A percentile compares a stretch with the other conserved stretches of the same genome.
These are phyloP conservation scores for Chytriomyces confervae DNA, from an alignment of 192 early-diverging fungal species.

Conservation along the genomic window DNA sequence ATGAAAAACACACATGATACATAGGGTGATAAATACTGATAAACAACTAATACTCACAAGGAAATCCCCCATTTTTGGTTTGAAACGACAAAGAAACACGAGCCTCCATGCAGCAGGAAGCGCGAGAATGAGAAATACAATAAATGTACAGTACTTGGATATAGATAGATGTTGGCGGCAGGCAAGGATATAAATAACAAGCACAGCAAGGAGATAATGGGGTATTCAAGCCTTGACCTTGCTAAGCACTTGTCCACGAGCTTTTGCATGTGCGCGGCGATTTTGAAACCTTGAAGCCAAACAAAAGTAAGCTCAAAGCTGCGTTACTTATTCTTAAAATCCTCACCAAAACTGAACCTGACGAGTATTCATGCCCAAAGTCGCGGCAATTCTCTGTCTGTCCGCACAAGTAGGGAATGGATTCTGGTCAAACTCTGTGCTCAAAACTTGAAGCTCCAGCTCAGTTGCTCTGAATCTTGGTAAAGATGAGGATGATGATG, in stretches of 20 bases:
- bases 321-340: not conserved
- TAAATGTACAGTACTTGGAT: too few species aligned
- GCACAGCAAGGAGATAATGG: too few species aligned
- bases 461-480: conserved; percentile 19
- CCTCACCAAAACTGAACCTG: conserved; percentile 30
- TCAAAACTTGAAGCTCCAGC: conserved; percentile 3
- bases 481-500: not conserved
- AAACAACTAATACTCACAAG: too few species aligned
- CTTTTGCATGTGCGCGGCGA: conserved; percentile 13
- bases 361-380: conserved; percentile 15
- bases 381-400: conserved; percentile 5
- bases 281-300: conserved; percentile 9
- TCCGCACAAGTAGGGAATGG: conserved; percentile 12
- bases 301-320: not conserved
- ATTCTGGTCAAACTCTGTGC: conserved; percentile 8
- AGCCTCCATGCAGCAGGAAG: too few species aligned
- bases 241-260: not conserved
- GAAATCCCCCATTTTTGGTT: too few species aligned
- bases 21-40: too few species aligned
- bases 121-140: too few species aligned
- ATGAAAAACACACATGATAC: too few species aligned
- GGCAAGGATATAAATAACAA: too few species aligned
- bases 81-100: too few species aligned
- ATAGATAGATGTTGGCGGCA: too few species aligned
- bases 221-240: not conserved